Evolutionary conservation across 2,329 filamentous ascomycete species (phyloP).

Genomic region (Juglanconis sp.): DNA sequence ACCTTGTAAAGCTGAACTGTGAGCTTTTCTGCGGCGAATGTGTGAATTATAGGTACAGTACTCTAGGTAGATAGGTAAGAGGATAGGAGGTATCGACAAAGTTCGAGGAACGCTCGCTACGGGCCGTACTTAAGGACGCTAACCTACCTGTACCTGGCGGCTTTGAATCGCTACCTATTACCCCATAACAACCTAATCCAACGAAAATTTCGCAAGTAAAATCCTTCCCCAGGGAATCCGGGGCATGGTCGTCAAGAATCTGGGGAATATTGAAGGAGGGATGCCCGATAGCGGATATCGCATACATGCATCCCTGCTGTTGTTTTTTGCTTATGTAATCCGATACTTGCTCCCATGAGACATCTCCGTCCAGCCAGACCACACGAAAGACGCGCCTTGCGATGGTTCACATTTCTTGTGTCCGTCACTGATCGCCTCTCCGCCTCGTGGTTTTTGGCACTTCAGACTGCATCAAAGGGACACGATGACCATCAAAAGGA

Average conservation of each 20-base stretch:
- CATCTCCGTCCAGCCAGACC: too few relatives aligned
- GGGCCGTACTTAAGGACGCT: constrained; percentile 8
- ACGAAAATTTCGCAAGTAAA: not conserved
- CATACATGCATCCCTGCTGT: not conserved
- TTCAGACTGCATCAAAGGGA: not conserved
- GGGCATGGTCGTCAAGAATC: not conserved
- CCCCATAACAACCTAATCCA: constrained; percentile 19
- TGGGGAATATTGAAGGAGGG: not conserved
- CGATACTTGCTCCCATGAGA: not conserved
- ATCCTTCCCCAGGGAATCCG: not conserved
- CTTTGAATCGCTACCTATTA: constrained; percentile 14
- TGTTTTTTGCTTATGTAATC: constrained; percentile 3
- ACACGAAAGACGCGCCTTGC: too few relatives aligned
- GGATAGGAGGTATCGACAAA: too few relatives aligned
- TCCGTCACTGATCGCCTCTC: too few relatives aligned
- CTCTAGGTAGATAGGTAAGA: too few relatives aligned
- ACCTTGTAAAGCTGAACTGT: too few relatives aligned
- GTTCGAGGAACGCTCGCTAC: not conserved
- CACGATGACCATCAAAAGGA: not conserved
- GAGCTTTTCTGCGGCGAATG: too few relatives aligned
- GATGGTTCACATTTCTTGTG: not conserved
- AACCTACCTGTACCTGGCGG: not conserved
- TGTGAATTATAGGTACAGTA: too few relatives aligned
- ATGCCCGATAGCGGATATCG: not conserved
- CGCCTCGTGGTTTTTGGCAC: not conserved